Conservation (phyloP, 371 early-diverging fungal genomes). For the Blakeslea trispora region DNA sequence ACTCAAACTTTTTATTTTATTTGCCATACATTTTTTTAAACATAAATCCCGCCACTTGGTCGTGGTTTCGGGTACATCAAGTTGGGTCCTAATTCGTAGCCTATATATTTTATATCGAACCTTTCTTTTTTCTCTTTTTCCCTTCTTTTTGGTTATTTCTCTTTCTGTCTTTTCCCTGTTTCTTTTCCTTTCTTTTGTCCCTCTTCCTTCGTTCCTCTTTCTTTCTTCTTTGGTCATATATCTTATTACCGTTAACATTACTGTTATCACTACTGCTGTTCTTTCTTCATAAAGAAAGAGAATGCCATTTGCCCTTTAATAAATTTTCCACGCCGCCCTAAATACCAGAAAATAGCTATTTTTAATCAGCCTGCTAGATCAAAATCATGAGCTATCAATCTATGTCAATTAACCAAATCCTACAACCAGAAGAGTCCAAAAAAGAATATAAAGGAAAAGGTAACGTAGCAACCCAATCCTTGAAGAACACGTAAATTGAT, state of each 20-base stretch:
- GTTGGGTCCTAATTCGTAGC: conserved; percentile 24
- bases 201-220: neutral
- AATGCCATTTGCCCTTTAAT: conserved; percentile 2
- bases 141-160: conserved; percentile 2
- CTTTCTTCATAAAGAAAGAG: neutral
- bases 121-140: conserved; percentile 15
- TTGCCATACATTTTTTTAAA: conserved; percentile 8
- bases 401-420: conserved; percentile 36
- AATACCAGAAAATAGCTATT: neutral
- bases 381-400: conserved; percentile 27
- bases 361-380: neutral
- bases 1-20: neutral
- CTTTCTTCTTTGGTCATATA: conserved; percentile 2
- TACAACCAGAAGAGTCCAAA: conserved; percentile 13
- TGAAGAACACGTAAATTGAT: conserved; percentile 1
- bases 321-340: neutral
- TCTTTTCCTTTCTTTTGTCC: neutral
- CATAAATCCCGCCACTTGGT: conserved; percentile 26
- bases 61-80: conserved; percentile 24
- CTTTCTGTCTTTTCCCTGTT: conserved; percentile 8
- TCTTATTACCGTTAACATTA: neutral
- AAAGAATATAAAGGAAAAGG: conserved; percentile 12
- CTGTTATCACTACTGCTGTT: neutral
- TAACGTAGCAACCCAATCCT: conserved; percentile 2
- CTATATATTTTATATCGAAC: conserved; percentile 11